A percentile compares a stretch with the other conserved stretches of the same genome.
These are phyloP conservation scores for Casuarina equisetifolia DNA, from an alignment of 306 rosid species.

Conservation along the genomic window DNA sequence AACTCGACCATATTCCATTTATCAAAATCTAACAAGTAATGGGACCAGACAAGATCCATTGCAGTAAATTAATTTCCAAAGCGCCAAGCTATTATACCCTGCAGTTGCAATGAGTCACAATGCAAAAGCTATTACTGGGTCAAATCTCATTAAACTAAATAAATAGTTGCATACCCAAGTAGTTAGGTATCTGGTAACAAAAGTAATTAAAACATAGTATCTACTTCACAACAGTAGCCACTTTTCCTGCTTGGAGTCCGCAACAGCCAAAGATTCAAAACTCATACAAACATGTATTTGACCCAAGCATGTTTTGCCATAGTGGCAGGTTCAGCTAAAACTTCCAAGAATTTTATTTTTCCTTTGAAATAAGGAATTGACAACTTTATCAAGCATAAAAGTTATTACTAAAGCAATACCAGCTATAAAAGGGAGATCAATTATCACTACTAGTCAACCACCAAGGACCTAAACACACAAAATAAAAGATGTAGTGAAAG, in stretches of 20 bases:
- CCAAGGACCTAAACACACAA: not conserved
- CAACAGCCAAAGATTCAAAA: not conserved
- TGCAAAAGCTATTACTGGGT: not conserved
- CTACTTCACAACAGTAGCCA: not conserved
- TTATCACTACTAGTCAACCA: not conserved
- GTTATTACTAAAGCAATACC: not conserved
- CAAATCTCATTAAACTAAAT: not conserved
- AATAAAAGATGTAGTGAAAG: not conserved
- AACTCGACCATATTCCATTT: not conserved
- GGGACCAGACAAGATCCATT: not conserved
- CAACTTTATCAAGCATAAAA: not conserved
- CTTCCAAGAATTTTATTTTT: not conserved
- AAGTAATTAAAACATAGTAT: not conserved
- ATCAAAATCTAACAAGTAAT: not conserved
- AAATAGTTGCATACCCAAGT: not conserved
- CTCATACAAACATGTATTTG: not conserved
- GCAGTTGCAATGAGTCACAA: not conserved
- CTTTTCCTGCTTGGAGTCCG: not conserved
- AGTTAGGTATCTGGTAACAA: not conserved
- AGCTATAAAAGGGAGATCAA: not conserved
- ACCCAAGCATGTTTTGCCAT: not conserved
- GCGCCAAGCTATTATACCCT: not conserved
- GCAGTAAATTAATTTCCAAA: not conserved
- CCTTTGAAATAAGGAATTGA: not conserved
- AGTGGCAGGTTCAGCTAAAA: constrained; percentile 1